Evolutionary conservation across 176 grass and related monocot species (phyloP), one percentile per base, ranked within the genome.

Genomic region (Ananas comosus): DNA sequence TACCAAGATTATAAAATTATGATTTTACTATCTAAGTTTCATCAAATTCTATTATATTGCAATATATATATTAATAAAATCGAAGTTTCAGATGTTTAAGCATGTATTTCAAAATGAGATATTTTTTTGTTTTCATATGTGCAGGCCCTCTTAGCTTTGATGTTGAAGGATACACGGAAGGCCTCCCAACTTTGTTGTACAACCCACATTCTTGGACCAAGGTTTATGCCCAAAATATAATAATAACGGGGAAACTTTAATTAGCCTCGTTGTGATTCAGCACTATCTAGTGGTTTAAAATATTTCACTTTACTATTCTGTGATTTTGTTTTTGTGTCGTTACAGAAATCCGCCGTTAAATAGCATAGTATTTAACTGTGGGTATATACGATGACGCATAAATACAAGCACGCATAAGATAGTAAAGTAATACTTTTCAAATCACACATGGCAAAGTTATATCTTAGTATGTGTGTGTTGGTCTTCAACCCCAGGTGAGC

Each of bases 141-240:
- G 53, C 66, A 91, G 89, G 90, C 13, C 90, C 90, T 51, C 80
- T 89, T 13, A 67, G 71, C 57, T 89, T 89, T 47, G 74, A 89
- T 16, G 1, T 51, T 63, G 65, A 10, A 8, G 52, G 48, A 48
- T 67, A 81, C 19, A 68, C 49, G 22, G 68, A 64, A 5, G 89
- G 80, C 18, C 51, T 86, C 63, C 86, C 86, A 3, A 86, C 51
- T 29, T 66, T 94, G 33, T 12, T 68, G 9, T 94, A 89, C 50
- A 82, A 64, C 13, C 23, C 49, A 21, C 61, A 94, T 72, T 75
- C 90, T 21, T 94, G 86, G 86, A 94, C 83, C 16, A 78, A 84
- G 78, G 82, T 85, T 69, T 33, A 48, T n/a, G n/a, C 27, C 51
- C 22, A 51, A n/a, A 56, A 4, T 25, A 1, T 1, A 11, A 23